Evolutionary conservation across 1,284 basidiomycete genomes (phyloP).

Genomic region (Austroboletus olivaceoglutinosus): DNA sequence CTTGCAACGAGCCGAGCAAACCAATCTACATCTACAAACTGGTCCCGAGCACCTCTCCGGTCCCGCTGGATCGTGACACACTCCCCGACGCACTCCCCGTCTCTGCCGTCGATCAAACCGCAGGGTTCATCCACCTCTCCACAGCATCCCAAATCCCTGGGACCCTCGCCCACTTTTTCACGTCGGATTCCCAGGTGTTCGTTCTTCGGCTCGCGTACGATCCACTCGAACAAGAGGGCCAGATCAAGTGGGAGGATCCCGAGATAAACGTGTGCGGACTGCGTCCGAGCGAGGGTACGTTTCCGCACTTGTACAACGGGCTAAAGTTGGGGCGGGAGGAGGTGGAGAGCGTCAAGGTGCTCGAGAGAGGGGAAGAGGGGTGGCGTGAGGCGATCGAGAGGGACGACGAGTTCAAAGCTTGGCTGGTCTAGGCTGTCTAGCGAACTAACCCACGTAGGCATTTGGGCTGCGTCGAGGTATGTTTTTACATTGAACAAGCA

Average conservation of each 20-base stretch:
- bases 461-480: no score
- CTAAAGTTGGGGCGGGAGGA: slow-evolving; percentile 22
- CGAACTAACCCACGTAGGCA: no score
- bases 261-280: slow-evolving; percentile 23
- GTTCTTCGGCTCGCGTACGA: slow-evolving; percentile 27
- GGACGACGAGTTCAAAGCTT: slow-evolving; percentile 11
- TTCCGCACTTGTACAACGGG: slow-evolving; percentile 32
- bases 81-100: slow-evolving; percentile 27
- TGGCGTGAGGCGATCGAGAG: slow-evolving; percentile 21
- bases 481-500: no score
- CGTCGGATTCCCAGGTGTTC: slow-evolving; percentile 12
- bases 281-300: slow-evolving; percentile 24
- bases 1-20: slow-evolving; percentile 12
- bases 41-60: slow-evolving; percentile 13
- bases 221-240: neutral
- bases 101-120: slow-evolving; percentile 22
- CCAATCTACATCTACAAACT: slow-evolving; percentile 34
- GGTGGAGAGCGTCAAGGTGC: slow-evolving; percentile 25
- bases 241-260: slow-evolving; percentile 29
- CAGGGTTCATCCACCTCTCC: slow-evolving; percentile 32
- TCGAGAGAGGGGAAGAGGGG: slow-evolving; percentile 6
- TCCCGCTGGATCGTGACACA: slow-evolving; percentile 8
- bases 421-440: slow-evolving; percentile 25
- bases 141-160: slow-evolving; percentile 22
- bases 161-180: slow-evolving; percentile 28